Evolutionary conservation across 768 basidiomycete genomes (phyloP), one percentile per base, ranked within the genome.

Genomic region (Inosperma sp.): DNA sequence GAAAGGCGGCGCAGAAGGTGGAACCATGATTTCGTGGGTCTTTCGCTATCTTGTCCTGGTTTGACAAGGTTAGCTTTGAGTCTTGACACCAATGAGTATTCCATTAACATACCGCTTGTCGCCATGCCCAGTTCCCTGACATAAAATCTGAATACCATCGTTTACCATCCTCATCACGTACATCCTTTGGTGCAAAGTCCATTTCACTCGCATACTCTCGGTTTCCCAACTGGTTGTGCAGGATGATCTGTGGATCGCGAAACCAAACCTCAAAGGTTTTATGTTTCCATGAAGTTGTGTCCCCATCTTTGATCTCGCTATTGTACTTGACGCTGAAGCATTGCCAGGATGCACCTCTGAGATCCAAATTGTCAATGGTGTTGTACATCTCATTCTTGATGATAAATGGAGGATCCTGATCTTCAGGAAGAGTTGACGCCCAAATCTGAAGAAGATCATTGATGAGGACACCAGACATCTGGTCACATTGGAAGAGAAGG

Each of bases 281-380:
- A 5, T 31, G 35, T 58, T 60, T 68, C 61, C 59, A 48, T 34
- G 41, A 16, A 13, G 41, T 3, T 5, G 17, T 2, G 13, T 26
- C 13, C 19, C 16, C 21, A 30, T 29, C 17, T 4, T 59, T 55
- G 14, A 50, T 16, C 51, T 63, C 16, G 23, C 63, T 19, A 59
- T 49, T 48, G 31, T 70, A 72, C 4, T 50, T 42, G 7, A 69
- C 44, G 0, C 56, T 45, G 51, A 76, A 68, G 3, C 56, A 62
- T 3, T 64, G 17, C 73, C 74, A 78, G 0, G 70, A 65, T 6
- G 61, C 61, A 27, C 68, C 67, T 13, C 72, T 70, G 19, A 63
- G 46, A 7, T 42, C 45, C n/a, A 68, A 72, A 0, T 48, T 41
- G 45, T 76, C 69, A 27, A 77, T 74, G 0, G 59, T 63, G 1